A percentile compares a stretch with the other conserved stretches of the same genome.
Evolutionary conservation across 2,329 filamentous ascomycete genomes (phyloP).

Genomic region (Keithomyces neogunnii): DNA sequence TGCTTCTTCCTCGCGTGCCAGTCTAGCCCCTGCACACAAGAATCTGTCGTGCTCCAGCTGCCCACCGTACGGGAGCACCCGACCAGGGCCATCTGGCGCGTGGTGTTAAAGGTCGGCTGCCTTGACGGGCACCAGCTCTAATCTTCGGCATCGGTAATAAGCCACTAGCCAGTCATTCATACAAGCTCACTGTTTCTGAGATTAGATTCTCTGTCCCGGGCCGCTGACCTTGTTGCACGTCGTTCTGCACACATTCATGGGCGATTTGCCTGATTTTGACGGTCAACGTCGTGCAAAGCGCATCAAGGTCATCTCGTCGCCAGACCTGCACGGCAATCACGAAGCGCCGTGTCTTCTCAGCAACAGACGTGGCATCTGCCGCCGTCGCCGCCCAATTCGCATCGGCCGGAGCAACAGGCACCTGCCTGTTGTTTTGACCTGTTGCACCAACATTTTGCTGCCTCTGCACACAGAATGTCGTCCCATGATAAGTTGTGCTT

Average conservation of each 20-base stretch:
- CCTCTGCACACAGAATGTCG: too few relatives aligned
- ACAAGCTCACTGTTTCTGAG: too few relatives aligned
- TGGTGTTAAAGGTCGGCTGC: too few relatives aligned
- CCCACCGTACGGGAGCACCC: too few relatives aligned
- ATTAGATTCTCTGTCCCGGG: too few relatives aligned
- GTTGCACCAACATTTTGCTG: neutral
- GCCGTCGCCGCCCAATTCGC: neutral
- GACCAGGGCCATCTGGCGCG: too few relatives aligned
- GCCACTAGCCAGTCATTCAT: too few relatives aligned
- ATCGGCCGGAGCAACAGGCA: neutral
- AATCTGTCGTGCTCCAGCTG: neutral
- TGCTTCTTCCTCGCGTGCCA: neutral
- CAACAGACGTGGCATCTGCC: neutral
- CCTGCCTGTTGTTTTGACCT: neutral
- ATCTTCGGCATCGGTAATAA: too few relatives aligned
- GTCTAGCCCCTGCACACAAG: neutral
- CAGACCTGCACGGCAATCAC: neutral
- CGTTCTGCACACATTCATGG: slow-evolving; percentile 6
- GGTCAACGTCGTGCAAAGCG: slow-evolving; percentile 15
- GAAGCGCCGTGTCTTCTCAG: neutral
- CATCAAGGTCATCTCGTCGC: slow-evolving; percentile 11
- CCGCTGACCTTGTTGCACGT: too few relatives aligned
- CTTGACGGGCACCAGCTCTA: too few relatives aligned
- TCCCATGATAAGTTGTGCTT: neutral
- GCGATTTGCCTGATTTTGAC: slow-evolving; percentile 5